Conservation (phyloP, 257 asterid species). For the Solanum ossicruentum region DNA sequence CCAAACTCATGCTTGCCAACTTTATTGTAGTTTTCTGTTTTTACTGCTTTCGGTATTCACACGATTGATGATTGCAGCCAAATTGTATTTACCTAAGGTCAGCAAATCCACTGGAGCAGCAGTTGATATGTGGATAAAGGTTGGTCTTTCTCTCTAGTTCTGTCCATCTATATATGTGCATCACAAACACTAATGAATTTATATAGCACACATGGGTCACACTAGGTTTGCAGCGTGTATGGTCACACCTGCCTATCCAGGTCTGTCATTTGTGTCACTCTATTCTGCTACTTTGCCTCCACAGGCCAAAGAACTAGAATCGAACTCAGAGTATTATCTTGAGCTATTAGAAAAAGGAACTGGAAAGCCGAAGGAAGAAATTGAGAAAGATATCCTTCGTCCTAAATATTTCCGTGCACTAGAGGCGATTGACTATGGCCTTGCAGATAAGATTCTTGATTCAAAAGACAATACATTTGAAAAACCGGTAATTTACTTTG, state of each 20-base stretch:
- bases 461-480: slow-evolving; percentile 53
- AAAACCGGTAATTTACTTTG: slow-evolving; percentile 46
- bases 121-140: slow-evolving; percentile 94
- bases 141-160: slow-evolving; percentile 7
- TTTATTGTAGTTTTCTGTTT: neutral
- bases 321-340: slow-evolving; percentile 50
- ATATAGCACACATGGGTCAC: neutral
- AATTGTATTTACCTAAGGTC: slow-evolving; percentile 75
- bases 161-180: neutral
- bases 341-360: slow-evolving; percentile 70
- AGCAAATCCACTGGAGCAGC: slow-evolving; percentile 64
- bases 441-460: slow-evolving; percentile 72
- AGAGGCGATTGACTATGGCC: slow-evolving; percentile 79
- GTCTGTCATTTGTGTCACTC: neutral
- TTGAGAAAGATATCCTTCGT: slow-evolving; percentile 61
- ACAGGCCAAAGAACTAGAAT: slow-evolving; percentile 83
- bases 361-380: slow-evolving; percentile 79
- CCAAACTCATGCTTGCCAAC: neutral
- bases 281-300: neutral
- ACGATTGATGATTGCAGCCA: slow-evolving; percentile 41
- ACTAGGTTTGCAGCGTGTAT: neutral
- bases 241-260: neutral
- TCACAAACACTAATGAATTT: neutral
- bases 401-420: slow-evolving; percentile 59
- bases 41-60: neutral